Evolutionary conservation across 495 filamentous ascomycete species (phyloP).

Genomic region (Neurospora discreta): DNA sequence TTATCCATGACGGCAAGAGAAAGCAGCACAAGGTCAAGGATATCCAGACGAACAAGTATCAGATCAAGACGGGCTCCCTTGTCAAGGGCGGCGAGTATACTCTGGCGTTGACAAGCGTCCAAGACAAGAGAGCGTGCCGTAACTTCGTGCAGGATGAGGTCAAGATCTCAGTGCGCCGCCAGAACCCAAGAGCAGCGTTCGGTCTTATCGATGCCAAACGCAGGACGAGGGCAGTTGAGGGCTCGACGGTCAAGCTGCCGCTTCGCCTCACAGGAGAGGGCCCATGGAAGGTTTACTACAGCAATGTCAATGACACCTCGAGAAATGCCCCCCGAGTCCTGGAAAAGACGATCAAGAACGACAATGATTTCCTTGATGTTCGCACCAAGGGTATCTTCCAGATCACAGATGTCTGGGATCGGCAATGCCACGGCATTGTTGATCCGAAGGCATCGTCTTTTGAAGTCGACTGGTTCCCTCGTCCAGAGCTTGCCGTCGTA

Average conservation of each 20-base stretch:
- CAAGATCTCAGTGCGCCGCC: constrained; percentile 74
- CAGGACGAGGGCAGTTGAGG: constrained; percentile 62
- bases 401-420: constrained; percentile 64
- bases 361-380: constrained; percentile 63
- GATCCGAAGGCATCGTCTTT: constrained; percentile 63
- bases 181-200: constrained; percentile 75
- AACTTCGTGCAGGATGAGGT: constrained; percentile 68
- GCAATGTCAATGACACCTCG: constrained; percentile 43
- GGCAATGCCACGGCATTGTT: constrained; percentile 66
- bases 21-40: constrained; percentile 52
- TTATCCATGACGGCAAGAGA: constrained; percentile 81
- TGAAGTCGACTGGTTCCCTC: constrained; percentile 69
- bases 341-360: constrained; percentile 33
- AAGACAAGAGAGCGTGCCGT: constrained; percentile 78
- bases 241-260: constrained; percentile 59
- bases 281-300: constrained; percentile 72
- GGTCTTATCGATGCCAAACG: constrained; percentile 70
- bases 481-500: constrained; percentile 59
- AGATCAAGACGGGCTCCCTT: constrained; percentile 63
- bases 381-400: constrained; percentile 61
- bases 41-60: constrained; percentile 48
- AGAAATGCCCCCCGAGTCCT: constrained; percentile 6
- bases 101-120: constrained; percentile 67
- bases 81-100: constrained; percentile 78
- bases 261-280: constrained; percentile 70